Base-by-base conservation (phyloP, 805 yeast species). In the Schizosaccharomyces cryophilus region DNA sequence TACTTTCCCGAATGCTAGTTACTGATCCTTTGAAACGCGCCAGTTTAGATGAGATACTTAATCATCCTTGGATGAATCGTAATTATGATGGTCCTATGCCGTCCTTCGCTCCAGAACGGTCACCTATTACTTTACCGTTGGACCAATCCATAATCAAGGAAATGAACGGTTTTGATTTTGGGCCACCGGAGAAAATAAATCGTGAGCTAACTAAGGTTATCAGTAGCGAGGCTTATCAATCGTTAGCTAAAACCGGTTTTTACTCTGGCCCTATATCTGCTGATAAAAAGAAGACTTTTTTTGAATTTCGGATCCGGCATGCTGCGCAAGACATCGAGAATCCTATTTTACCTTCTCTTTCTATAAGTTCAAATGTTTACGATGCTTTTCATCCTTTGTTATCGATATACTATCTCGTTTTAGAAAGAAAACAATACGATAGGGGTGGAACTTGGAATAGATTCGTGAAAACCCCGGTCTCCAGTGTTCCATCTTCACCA, bases 51-150 rank as follows among this genome's bases (percentile, higher is more conserved):
- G 95, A 88, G 69, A 85, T 93, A 6, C 76, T 85, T 66, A 77
- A 78, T 62, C 97, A 93, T 67, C 95, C 95, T 1, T 93, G 98
- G 98, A 87, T 93, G 90, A 77, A 77, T 62, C 82, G 82, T 69
- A 96, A 96, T 42, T 88, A 79, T 68, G 95, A 87, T 61, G 78
- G 78, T 42, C 78, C 83, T 0, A 83, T 85, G 0, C 77, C 81
- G 11, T 80, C 81, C 55, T 84, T 82, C 68, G 72, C 93, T 48
- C 96, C 97, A 0, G 77, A 76, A 59, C 77, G 99, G 66, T 71
- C 74, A 3, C 98, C 98, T 2, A 72, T 93, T 66, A 73, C 75
- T 19, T 72, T 78, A 61, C 95, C 94, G 0, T 73, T 87, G 61
- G 83, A 86, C 66, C 76, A 75, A 0, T 77, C 73, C 0, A 86